These are phyloP conservation scores for Wallacemonas rigidus DNA, from an alignment of 208 protist genomes.

Conservation along the genomic window DNA sequence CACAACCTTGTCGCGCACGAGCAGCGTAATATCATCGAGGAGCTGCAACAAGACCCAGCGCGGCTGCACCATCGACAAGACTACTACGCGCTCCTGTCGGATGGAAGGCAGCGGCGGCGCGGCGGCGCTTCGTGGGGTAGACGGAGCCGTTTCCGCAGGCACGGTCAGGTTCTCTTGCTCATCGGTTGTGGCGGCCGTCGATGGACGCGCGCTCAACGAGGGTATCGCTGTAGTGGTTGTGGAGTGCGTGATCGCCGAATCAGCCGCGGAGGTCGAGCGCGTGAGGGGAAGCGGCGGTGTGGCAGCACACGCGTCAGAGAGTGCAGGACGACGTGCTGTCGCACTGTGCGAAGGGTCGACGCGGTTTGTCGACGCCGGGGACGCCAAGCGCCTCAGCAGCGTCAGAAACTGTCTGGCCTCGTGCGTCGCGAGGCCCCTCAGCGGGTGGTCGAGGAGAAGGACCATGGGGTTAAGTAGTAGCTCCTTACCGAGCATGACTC, in stretches of 20 bases:
- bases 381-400: constrained; percentile 45
- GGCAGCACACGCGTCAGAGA: no score
- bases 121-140: constrained; percentile 13
- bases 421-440: constrained; percentile 58
- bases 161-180: no score
- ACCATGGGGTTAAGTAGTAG: constrained; percentile 60
- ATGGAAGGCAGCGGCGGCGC: constrained; percentile 10
- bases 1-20: constrained; percentile 43
- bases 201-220: no score
- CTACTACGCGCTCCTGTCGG: constrained; percentile 31
- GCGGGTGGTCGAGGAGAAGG: constrained; percentile 50
- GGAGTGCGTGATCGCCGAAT: no score
- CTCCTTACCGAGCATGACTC: constrained; percentile 56
- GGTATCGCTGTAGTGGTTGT: no score
- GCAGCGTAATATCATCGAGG: constrained; percentile 63
- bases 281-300: no score
- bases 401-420: constrained; percentile 62
- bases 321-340: no score
- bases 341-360: neutral
- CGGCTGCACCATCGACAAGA: constrained; percentile 58
- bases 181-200: no score
- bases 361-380: constrained; percentile 23
- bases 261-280: no score
- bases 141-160: neutral
- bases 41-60: constrained; percentile 63